Evolutionary conservation across 225 moss, liverwort and hornwort species (phyloP).

Genomic region (Marchantia paleacea): DNA sequence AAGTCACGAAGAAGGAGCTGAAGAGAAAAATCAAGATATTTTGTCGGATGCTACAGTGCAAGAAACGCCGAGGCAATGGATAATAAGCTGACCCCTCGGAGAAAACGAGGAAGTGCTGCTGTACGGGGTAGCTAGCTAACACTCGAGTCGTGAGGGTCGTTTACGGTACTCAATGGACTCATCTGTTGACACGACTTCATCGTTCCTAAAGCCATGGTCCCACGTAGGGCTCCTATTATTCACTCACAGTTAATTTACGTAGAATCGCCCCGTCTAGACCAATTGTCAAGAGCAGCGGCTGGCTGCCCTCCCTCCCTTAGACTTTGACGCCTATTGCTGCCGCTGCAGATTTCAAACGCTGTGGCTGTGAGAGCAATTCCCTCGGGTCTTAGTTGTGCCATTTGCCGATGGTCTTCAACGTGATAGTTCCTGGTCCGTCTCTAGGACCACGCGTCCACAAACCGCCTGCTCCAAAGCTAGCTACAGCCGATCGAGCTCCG

Average conservation of each 20-base stretch:
- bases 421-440: too few relatives aligned
- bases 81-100: neutral
- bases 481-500: neutral
- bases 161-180: neutral
- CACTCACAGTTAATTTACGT: neutral
- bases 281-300: too few relatives aligned
- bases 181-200: neutral
- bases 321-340: too few relatives aligned
- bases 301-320: too few relatives aligned
- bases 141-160: neutral
- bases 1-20: neutral
- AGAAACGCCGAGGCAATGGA: neutral
- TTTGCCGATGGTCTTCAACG: neutral
- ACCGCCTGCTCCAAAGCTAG: neutral
- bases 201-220: too few relatives aligned
- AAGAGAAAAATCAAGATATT: slow-evolving; percentile 7
- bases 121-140: slow-evolving; percentile 1
- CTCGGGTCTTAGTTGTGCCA: neutral
- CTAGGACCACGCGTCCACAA: too few relatives aligned
- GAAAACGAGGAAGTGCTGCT: neutral
- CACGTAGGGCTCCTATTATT: too few relatives aligned
- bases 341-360: neutral
- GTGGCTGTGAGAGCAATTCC: too few relatives aligned
- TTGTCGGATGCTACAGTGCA: neutral
- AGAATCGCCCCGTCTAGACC: neutral